Percentiles rank a stretch among this genome's conserved stretches.
These are phyloP conservation scores for Capsicum rhomboideum DNA, from an alignment of 257 asterid species.

Conservation along the genomic window DNA sequence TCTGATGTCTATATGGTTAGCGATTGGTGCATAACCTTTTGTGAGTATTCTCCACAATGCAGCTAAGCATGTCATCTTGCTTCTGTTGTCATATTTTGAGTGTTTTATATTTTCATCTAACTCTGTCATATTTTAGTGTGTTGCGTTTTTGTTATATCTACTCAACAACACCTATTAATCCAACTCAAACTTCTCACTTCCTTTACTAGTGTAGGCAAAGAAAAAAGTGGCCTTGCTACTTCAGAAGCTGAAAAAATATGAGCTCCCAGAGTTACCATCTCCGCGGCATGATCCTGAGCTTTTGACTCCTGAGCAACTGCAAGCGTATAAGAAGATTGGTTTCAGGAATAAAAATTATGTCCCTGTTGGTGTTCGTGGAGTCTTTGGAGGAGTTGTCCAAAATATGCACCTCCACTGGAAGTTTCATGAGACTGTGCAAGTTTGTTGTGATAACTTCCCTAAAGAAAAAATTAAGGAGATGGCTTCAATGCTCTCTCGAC, in stretches of 20 bases:
- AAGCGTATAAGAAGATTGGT: slow-evolving; percentile 88
- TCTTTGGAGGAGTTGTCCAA: slow-evolving; percentile 97
- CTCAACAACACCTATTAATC: neutral
- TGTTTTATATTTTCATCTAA: neutral
- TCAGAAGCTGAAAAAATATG: slow-evolving; percentile 90
- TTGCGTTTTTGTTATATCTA: neutral
- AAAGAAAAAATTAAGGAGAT: slow-evolving; percentile 92
- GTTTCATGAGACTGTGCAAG: slow-evolving; percentile 98
- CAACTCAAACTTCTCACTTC: neutral
- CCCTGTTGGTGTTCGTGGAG: slow-evolving; percentile 99
- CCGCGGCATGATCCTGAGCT: slow-evolving; percentile 96
- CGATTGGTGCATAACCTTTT: neutral
- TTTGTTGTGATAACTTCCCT: slow-evolving; percentile 89
- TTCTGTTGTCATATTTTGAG: neutral
- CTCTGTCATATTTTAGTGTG: neutral
- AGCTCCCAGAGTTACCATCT: slow-evolving; percentile 91
- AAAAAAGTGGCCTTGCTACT: slow-evolving; percentile 94
- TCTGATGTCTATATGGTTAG: neutral
- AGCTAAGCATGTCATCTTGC: neutral
- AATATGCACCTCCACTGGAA: slow-evolving; percentile 99
- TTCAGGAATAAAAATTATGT: slow-evolving; percentile 83
- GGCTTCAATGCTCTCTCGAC: slow-evolving; percentile 87
- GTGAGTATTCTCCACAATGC: neutral
- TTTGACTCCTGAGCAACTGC: slow-evolving; percentile 79
- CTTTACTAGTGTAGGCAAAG: slow-evolving; percentile 73